Evolutionary conservation across 805 yeast genomes (phyloP).

Genomic region (Metschnikowia colocasiae): DNA sequence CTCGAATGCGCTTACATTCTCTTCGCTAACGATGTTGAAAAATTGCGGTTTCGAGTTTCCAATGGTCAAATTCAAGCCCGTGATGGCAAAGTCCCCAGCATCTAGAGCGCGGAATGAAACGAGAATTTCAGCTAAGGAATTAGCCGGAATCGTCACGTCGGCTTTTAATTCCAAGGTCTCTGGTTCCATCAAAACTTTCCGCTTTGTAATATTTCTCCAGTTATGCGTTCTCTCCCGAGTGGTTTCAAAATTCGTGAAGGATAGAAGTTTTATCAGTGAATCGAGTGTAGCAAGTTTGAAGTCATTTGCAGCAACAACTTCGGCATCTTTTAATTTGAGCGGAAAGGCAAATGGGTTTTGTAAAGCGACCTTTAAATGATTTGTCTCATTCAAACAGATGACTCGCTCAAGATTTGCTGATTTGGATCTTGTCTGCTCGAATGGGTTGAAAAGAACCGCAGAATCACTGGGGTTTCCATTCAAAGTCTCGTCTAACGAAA

Average conservation of each 20-base stretch:
- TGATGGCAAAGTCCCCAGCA: conserved; percentile 47
- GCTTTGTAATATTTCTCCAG: conserved; percentile 3
- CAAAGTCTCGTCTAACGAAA: conserved; percentile 5
- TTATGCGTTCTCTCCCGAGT: not conserved
- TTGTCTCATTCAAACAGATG: conserved; percentile 46
- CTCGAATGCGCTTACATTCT: conserved; percentile 15
- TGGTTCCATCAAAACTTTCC: not conserved
- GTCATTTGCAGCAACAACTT: conserved; percentile 32
- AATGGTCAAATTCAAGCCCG: conserved; percentile 50
- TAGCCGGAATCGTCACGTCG: conserved; percentile 25
- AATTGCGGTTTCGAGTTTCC: conserved; percentile 47
- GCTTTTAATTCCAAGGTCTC: not conserved
- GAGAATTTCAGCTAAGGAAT: conserved; percentile 33
- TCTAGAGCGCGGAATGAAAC: conserved; percentile 47
- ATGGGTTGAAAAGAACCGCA: conserved; percentile 50
- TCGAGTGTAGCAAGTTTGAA: conserved; percentile 26
- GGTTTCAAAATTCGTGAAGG: conserved; percentile 2
- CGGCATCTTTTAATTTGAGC: conserved; percentile 51
- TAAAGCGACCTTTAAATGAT: conserved; percentile 52
- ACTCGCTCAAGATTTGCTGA: conserved; percentile 48
- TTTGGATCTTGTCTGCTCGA: conserved; percentile 18
- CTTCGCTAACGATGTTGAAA: conserved; percentile 39
- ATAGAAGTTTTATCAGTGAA: not conserved
- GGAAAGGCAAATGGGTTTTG: conserved; percentile 83
- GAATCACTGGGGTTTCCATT: conserved; percentile 1